phyloP scores from a whole-genome alignment of 352 stramenopile genomes.

The Lagenidium sp. region DNA sequence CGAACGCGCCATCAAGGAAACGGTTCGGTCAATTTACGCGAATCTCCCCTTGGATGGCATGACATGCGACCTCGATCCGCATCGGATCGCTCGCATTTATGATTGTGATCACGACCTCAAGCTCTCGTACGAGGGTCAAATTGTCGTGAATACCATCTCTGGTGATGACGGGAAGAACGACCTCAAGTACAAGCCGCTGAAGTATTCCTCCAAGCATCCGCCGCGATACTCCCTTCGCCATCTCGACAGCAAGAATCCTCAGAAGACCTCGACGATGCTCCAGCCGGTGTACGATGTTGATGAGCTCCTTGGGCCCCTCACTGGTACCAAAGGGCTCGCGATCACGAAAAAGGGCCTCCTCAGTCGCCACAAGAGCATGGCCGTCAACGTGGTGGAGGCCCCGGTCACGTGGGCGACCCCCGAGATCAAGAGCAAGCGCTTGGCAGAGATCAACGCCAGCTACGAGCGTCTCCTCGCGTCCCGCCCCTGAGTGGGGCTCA shows the following conservation, averaged over 20 bases:
- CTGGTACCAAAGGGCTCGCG: neutral
- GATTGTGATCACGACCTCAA: conserved; percentile 53
- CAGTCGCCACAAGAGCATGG: conserved; percentile 14
- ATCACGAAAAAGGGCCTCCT: conserved; percentile 3
- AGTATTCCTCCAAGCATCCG: conserved; percentile 44
- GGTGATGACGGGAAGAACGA: conserved; percentile 5
- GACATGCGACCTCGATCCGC: conserved; percentile 61
- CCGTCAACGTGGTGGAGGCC: conserved; percentile 16
- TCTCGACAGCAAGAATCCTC: conserved; percentile 2
- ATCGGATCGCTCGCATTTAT: conserved; percentile 56
- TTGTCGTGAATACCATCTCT: conserved; percentile 32
- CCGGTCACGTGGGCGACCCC: conserved; percentile 30
- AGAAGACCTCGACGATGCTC: neutral
- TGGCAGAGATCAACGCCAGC: conserved; percentile 27
- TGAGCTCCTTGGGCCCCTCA: neutral
- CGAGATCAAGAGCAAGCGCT: conserved; percentile 20
- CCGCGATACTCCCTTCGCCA: conserved; percentile 38
- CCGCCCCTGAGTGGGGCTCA: conserved; percentile 4
- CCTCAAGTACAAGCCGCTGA: conserved; percentile 73
- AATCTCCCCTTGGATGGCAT: conserved; percentile 55
- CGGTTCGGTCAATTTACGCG: conserved; percentile 50
- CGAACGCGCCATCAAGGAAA: conserved; percentile 25
- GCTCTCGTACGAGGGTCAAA: conserved; percentile 57
- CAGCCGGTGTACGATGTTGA: neutral
- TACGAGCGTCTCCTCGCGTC: conserved; percentile 31